These are phyloP conservation scores for Linderniella brevidens DNA, from an alignment of 257 asterid genomes.

Conservation along the genomic window DNA sequence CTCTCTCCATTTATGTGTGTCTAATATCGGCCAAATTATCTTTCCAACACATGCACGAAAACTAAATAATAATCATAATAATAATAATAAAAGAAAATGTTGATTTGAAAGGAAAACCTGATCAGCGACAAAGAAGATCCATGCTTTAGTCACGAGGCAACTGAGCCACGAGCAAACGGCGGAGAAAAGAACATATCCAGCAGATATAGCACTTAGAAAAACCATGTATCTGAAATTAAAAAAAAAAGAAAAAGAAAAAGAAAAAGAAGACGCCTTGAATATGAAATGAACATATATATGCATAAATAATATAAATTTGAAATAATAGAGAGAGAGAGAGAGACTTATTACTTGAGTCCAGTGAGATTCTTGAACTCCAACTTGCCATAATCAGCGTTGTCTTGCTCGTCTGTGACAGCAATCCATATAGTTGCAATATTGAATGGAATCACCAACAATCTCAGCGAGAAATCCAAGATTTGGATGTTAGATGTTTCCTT, in stretches of 20 bases:
- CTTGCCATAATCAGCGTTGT: slow-evolving; percentile 39
- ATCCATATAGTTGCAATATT: slow-evolving; percentile 10
- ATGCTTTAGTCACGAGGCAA: slow-evolving; percentile 38
- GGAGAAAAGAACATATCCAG: slow-evolving; percentile 52
- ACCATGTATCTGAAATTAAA: slow-evolving; percentile 47
- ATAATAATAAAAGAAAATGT: too few species aligned
- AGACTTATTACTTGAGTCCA: slow-evolving; percentile 42
- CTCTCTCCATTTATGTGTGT: too few species aligned
- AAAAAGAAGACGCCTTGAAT: background rate
- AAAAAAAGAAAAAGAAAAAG: background rate
- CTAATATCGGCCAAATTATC: too few species aligned
- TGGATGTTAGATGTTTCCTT: slow-evolving; percentile 25
- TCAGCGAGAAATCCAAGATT: slow-evolving; percentile 39
- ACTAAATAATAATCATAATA: too few species aligned
- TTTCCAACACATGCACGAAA: too few species aligned
- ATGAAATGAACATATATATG: too few species aligned
- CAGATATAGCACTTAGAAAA: slow-evolving; percentile 38
- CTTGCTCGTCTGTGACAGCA: slow-evolving; percentile 33
- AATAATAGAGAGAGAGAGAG: background rate
- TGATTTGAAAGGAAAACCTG: slow-evolving; percentile 29
- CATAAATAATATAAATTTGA: background rate
- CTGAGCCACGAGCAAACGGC: slow-evolving; percentile 47
- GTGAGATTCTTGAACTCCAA: slow-evolving; percentile 34
- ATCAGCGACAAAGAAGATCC: slow-evolving; percentile 74
- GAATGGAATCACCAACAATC: too few species aligned